Evolutionary conservation across 495 filamentous ascomycete species (phyloP).

Genomic region (Annulohypoxylon moriforme): DNA sequence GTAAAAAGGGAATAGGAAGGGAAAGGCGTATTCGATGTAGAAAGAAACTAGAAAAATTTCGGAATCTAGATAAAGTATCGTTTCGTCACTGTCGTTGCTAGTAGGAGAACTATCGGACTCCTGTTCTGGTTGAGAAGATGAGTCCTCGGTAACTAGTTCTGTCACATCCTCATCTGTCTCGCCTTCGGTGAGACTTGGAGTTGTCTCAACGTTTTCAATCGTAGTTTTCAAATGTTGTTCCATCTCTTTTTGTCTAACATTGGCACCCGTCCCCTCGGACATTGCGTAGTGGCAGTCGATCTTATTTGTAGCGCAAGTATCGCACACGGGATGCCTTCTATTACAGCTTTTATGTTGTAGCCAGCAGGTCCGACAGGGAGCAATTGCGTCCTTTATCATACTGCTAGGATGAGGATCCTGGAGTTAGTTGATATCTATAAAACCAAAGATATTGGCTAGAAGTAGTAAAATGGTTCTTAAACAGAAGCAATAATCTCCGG

Average conservation of each 20-base stretch:
- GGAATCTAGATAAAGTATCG: too few relatives aligned
- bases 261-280: constrained; percentile 69
- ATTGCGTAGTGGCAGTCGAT: constrained; percentile 64
- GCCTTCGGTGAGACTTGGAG: too few relatives aligned
- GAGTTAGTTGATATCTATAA: background rate
- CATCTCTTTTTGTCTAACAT: too few relatives aligned
- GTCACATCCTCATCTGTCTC: background rate
- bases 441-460: background rate
- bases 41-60: too few relatives aligned
- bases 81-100: constrained; percentile 26
- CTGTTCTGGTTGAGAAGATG: background rate
- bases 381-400: constrained; percentile 52
- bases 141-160: background rate
- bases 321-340: constrained; percentile 59
- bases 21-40: constrained; percentile 64
- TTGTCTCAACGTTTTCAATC: too few relatives aligned
- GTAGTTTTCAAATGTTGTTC: too few relatives aligned
- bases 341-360: constrained; percentile 68
- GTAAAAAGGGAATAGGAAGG: constrained; percentile 68
- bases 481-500: background rate
- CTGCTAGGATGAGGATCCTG: background rate
- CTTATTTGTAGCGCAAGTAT: constrained; percentile 56
- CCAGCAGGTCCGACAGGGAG: constrained; percentile 69
- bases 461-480: background rate
- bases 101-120: constrained; percentile 26